Evolutionary conservation across 2,329 filamentous ascomycete genomes (phyloP), one percentile per base, ranked within the genome.

Genomic region (Aspergillus sp.): DNA sequence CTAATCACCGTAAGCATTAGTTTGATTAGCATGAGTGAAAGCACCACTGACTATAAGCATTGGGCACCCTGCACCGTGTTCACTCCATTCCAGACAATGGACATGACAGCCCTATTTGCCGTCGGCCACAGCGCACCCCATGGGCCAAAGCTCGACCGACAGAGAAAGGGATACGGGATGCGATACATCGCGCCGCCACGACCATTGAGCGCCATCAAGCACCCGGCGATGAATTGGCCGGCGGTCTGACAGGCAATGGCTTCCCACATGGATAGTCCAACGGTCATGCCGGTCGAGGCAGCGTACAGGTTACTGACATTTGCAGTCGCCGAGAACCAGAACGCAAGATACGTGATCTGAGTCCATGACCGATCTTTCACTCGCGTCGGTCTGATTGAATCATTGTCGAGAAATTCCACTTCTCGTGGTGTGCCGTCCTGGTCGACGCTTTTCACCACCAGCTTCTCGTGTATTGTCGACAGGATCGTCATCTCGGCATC

Each of bases 231-330:
- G 20, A 70, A 63, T 32, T 77, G 70, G 40, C 78, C 78, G 4
- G 67, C 73, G 25, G 73, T 61, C 41, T 69, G 60, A 62, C 74
- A 70, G 44, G 60, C 74, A 23, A 80, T 54, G 13, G 72, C 71
- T 58, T 80, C 77, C 78, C 78, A 81, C 71, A 79, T 78, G 38
- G 70, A 74, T 19, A 81, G 63, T 9, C 78, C 78, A 7, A 74
- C 56, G 2, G 74, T 64, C 58, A 75, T 70, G 1, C 69, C 73
- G 4, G 74, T 69, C 5, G 69, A 70, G 2, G 68, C 69, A 13
- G 70, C 64, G 60, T 77, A 73, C 63, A 72, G 68, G 51, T 70
- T 71, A 20, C 68, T 69, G 4, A 74, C 71, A 19, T 72, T 72
- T 25, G 70, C 70, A 6, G 64, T 59, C 7, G 59, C 55, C 9